A percentile compares a stretch with the other conserved stretches of the same genome.
Evolutionary conservation across 2,329 filamentous ascomycete genomes (phyloP).

Genomic region (Calonectria henricotiae): DNA sequence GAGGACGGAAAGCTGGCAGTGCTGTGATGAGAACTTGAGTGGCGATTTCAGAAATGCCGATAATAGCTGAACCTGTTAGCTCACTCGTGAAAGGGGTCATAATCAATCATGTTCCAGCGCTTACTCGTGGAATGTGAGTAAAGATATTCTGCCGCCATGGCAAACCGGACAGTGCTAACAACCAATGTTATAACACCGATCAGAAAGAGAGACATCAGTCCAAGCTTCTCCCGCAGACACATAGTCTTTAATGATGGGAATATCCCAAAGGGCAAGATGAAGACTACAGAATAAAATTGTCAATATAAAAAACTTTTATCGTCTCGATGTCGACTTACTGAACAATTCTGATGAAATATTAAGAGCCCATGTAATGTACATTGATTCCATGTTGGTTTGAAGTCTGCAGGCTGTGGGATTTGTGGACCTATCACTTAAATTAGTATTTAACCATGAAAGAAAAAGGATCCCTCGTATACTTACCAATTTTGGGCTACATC

Average conservation of each 20-base stretch:
- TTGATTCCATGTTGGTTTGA: not conserved
- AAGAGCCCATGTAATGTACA: constrained; percentile 4
- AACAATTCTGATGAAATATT: constrained; percentile 10
- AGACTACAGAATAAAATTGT: not conserved
- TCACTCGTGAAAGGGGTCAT: not conserved
- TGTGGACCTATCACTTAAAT: not conserved
- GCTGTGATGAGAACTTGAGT: constrained; percentile 6
- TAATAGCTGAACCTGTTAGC: not conserved
- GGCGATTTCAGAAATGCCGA: not conserved
- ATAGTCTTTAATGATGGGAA: constrained; percentile 8
- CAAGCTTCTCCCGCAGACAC: not conserved
- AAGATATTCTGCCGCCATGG: not conserved
- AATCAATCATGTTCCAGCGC: not conserved
- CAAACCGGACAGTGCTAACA: constrained; percentile 5
- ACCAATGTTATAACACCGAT: not conserved
- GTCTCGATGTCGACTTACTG: not conserved
- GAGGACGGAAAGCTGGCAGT: not conserved
- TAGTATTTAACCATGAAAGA: not conserved
- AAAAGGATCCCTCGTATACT: not conserved
- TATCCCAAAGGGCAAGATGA: not conserved
- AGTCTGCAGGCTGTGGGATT: not conserved
- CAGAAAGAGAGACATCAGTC: not conserved
- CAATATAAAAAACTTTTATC: too few species aligned
- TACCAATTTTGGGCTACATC: not conserved
- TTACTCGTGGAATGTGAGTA: not conserved